Percentiles rank a stretch among this genome's conserved stretches.
phyloP scores from a whole-genome alignment of 371 early-diverging fungal species.

The Entomophthora muscae region DNA sequence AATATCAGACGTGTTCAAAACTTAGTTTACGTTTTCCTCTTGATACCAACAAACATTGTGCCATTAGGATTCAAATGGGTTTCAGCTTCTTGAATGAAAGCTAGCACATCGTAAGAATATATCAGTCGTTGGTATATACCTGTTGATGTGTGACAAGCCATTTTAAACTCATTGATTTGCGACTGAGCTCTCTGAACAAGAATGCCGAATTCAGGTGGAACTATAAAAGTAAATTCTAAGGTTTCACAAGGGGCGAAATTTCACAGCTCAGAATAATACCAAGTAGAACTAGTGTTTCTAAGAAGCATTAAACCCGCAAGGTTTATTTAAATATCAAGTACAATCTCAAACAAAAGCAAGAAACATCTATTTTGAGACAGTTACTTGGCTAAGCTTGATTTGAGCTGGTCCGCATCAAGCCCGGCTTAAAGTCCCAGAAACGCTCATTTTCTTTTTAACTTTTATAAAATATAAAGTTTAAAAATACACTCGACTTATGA shows the following conservation, averaged over 20 bases:
- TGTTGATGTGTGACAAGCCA: not conserved
- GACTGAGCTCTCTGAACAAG: not conserved
- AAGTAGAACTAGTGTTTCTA: not conserved
- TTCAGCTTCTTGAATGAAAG: not conserved
- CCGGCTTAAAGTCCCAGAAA: too few relatives aligned
- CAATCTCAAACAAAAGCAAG: not conserved
- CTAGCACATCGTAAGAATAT: not conserved
- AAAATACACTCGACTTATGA: too few relatives aligned
- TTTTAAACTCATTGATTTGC: not conserved
- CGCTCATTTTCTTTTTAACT: too few relatives aligned
- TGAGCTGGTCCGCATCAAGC: too few relatives aligned
- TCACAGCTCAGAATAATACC: not conserved
- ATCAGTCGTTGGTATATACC: not conserved
- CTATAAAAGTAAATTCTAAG: not conserved
- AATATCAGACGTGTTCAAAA: not conserved
- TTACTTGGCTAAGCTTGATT: too few relatives aligned
- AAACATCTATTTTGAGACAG: not conserved
- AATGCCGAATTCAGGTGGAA: not conserved
- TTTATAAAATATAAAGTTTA: too few relatives aligned
- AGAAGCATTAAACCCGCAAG: not conserved
- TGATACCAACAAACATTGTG: not conserved
- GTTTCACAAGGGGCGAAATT: not conserved
- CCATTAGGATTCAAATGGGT: not conserved
- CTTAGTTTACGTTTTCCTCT: not conserved
- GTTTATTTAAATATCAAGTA: not conserved